A percentile compares a stretch with the other conserved stretches of the same genome.
phyloP scores from a whole-genome alignment of 805 yeast species.

The Phaffomyces thermotolerans region DNA sequence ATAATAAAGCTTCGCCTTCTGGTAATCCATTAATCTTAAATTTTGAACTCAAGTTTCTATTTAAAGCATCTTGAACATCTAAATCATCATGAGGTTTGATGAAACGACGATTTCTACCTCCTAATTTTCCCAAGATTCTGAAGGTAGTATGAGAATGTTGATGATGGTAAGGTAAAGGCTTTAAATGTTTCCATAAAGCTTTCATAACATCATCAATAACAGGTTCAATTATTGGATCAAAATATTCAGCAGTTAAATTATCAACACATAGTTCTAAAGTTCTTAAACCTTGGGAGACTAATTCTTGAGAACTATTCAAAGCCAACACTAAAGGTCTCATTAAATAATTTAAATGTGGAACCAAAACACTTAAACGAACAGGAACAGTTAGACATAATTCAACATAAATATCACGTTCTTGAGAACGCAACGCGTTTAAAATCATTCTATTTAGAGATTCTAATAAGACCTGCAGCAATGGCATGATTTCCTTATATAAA shows the following conservation, averaged over 20 bases:
- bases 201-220: slow-evolving; percentile 91
- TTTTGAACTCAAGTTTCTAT: slow-evolving; percentile 63
- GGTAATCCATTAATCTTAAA: slow-evolving; percentile 64
- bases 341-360: slow-evolving; percentile 82
- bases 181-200: slow-evolving; percentile 84
- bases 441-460: slow-evolving; percentile 83
- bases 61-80: slow-evolving; percentile 42
- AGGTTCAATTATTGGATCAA: slow-evolving; percentile 95
- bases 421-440: slow-evolving; percentile 75
- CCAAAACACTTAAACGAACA: slow-evolving; percentile 85
- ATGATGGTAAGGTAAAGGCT: slow-evolving; percentile 90
- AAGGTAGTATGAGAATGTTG: slow-evolving; percentile 94
- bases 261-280: slow-evolving; percentile 95
- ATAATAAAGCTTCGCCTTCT: slow-evolving; percentile 52
- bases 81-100: slow-evolving; percentile 70
- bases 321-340: slow-evolving; percentile 92
- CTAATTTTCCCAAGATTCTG: slow-evolving; percentile 87
- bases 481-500: slow-evolving; percentile 87
- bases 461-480: slow-evolving; percentile 76
- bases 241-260: slow-evolving; percentile 90
- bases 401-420: slow-evolving; percentile 89
- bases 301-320: slow-evolving; percentile 80
- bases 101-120: slow-evolving; percentile 90
- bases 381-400: slow-evolving; percentile 95
- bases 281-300: slow-evolving; percentile 89